Conservation (phyloP, 169 alveolate genomes). For the Babesia ovata region DNA sequence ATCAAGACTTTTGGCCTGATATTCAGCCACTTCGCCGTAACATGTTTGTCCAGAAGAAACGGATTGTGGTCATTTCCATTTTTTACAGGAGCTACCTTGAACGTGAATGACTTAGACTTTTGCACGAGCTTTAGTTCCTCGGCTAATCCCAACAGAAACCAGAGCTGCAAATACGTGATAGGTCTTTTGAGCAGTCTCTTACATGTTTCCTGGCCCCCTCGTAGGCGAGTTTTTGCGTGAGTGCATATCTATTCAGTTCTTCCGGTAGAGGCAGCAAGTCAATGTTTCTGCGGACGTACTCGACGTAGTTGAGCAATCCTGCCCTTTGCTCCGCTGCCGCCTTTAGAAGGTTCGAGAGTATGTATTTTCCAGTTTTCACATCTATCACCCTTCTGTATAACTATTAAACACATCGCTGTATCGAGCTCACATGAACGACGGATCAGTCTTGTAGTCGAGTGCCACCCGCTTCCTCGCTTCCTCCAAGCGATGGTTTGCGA, state of each 20-base stretch:
- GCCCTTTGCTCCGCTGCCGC: slow-evolving; percentile 42
- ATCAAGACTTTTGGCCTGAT: no score
- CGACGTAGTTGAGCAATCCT: slow-evolving; percentile 50
- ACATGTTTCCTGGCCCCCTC: slow-evolving; percentile 52
- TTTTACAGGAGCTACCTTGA: slow-evolving; percentile 1
- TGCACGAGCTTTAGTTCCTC: slow-evolving; percentile 63
- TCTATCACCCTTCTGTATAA: slow-evolving; percentile 49
- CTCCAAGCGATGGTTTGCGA: slow-evolving; percentile 36
- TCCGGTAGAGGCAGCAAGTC: slow-evolving; percentile 45
- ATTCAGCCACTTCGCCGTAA: slow-evolving; percentile 34
- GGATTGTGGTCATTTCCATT: background rate
- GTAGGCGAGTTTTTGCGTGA: slow-evolving; percentile 56
- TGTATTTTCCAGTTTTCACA: slow-evolving; percentile 37
- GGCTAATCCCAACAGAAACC: slow-evolving; percentile 59
- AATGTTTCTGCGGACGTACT: slow-evolving; percentile 44
- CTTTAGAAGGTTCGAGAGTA: slow-evolving; percentile 44
- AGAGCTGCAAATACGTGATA: slow-evolving; percentile 11
- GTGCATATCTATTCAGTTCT: slow-evolving; percentile 58
- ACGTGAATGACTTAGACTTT: slow-evolving; percentile 19
- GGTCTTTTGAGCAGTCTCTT: background rate
- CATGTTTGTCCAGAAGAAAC: slow-evolving; percentile 12
- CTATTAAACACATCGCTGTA: background rate
- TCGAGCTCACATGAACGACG: slow-evolving; percentile 46
- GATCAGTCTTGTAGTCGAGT: slow-evolving; percentile 59
- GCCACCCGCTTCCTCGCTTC: slow-evolving; percentile 49